Conservation (phyloP, 306 rosid species). For the Calophaca sinica region DNA sequence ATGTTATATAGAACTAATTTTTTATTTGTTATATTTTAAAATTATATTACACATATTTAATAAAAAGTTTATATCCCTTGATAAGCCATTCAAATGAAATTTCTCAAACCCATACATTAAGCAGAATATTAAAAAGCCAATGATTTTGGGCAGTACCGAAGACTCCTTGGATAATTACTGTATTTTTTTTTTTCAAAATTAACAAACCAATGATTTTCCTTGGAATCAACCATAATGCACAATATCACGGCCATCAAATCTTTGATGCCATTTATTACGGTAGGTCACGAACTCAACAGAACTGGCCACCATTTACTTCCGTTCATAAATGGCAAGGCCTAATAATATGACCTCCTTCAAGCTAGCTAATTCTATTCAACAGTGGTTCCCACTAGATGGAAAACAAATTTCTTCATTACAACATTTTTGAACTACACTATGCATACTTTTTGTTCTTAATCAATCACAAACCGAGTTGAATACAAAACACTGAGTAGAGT, state of each 20-base stretch:
- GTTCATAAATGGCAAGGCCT: constrained; percentile 73
- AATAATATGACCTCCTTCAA: constrained; percentile 61
- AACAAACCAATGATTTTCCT: constrained; percentile 23
- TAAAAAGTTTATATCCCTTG: too few species aligned
- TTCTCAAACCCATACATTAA: too few species aligned
- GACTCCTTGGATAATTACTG: too few species aligned
- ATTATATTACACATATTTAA: too few species aligned
- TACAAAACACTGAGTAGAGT: constrained; percentile 11
- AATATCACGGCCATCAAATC: constrained; percentile 56
- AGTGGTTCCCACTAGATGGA: constrained; percentile 64
- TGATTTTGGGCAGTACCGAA: too few species aligned
- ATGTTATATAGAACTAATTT: too few species aligned
- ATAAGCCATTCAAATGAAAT: too few species aligned
- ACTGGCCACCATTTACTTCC: constrained; percentile 76
- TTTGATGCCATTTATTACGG: constrained; percentile 75
- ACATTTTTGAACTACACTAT: neutral
- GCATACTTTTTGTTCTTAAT: neutral
- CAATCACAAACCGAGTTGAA: constrained; percentile 27
- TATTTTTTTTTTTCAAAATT: neutral
- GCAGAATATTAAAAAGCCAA: too few species aligned
- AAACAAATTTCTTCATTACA: constrained; percentile 1
- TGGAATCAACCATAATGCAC: constrained; percentile 33
- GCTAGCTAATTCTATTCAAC: constrained; percentile 58
- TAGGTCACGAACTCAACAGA: constrained; percentile 82
- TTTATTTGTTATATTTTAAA: too few species aligned